phyloP scores from a whole-genome alignment of 768 basidiomycete species.

The Psilocybe azurescens region DNA sequence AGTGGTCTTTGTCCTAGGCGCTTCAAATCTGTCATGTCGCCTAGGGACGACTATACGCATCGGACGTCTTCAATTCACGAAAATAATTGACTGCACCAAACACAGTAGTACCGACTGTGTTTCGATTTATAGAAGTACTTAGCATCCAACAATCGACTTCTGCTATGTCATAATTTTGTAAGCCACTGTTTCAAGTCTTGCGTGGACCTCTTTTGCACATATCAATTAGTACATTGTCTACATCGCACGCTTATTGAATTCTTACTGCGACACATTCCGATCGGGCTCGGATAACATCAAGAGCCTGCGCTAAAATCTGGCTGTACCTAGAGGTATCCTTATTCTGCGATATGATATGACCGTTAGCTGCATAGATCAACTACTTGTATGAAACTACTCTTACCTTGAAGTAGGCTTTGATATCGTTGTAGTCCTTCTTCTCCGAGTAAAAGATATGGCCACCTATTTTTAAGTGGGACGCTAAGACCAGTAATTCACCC shows the following conservation, averaged over 20 bases:
- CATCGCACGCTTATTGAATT: neutral
- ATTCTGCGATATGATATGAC: conserved; percentile 42
- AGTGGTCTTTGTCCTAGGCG: no score
- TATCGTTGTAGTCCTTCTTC: conserved; percentile 66
- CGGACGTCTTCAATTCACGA: no score
- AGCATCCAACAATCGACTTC: no score
- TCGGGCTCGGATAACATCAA: conserved; percentile 70
- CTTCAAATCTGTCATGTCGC: no score
- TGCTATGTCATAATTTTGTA: neutral
- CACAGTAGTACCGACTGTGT: no score
- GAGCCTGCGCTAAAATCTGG: conserved; percentile 64
- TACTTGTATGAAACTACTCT: conserved; percentile 18
- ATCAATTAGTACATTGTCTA: conserved; percentile 4
- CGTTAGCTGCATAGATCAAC: conserved; percentile 7
- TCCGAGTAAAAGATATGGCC: conserved; percentile 57
- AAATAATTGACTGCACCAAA: no score
- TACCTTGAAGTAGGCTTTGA: conserved; percentile 80
- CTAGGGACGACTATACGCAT: no score
- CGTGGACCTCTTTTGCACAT: conserved; percentile 54
- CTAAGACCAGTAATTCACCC: no score
- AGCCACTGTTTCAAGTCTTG: conserved; percentile 67
- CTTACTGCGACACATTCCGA: conserved; percentile 67
- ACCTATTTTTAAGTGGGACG: conserved; percentile 21
- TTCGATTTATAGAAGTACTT: no score
- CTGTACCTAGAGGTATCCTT: conserved; percentile 75